Conservation (phyloP, 129 eudicot genomes). For the Gnaphalium uliginosum region DNA sequence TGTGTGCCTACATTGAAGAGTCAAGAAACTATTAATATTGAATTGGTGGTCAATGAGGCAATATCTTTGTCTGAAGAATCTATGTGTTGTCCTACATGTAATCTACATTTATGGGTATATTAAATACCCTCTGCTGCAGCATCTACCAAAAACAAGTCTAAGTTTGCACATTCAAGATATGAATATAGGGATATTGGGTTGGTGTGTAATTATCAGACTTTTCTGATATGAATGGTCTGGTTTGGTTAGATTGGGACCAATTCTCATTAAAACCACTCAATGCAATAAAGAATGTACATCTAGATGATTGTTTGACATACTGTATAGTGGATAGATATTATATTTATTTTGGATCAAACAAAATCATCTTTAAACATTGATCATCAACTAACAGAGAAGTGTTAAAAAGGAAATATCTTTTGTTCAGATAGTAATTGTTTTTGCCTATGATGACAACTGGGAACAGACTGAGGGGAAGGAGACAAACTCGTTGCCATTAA, state of each 20-base stretch:
- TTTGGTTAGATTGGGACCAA: slow-evolving; percentile 9
- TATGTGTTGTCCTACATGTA: background rate
- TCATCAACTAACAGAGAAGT: background rate
- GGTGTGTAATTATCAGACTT: slow-evolving; percentile 18
- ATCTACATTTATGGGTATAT: background rate
- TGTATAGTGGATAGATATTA: too few species aligned
- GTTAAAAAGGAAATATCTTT: background rate
- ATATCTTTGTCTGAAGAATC: slow-evolving; percentile 6
- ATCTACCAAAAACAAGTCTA: background rate
- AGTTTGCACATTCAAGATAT: slow-evolving; percentile 9
- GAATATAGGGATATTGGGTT: slow-evolving; percentile 3
- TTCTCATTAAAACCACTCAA: slow-evolving; percentile 12
- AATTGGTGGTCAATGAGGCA: slow-evolving; percentile 19
- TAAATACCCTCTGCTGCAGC: background rate
- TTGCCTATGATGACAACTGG: background rate
- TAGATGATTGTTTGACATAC: background rate
- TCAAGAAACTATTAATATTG: slow-evolving; percentile 3
- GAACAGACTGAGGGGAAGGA: background rate
- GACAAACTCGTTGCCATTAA: background rate
- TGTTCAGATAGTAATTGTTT: background rate
- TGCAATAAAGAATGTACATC: slow-evolving; percentile 1
- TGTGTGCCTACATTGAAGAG: background rate
- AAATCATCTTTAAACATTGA: too few species aligned
- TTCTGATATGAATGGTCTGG: slow-evolving; percentile 8
- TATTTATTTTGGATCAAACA: too few species aligned